Conservation (phyloP, 192 early-diverging fungal genomes). For the Backusella mclennaniae region DNA sequence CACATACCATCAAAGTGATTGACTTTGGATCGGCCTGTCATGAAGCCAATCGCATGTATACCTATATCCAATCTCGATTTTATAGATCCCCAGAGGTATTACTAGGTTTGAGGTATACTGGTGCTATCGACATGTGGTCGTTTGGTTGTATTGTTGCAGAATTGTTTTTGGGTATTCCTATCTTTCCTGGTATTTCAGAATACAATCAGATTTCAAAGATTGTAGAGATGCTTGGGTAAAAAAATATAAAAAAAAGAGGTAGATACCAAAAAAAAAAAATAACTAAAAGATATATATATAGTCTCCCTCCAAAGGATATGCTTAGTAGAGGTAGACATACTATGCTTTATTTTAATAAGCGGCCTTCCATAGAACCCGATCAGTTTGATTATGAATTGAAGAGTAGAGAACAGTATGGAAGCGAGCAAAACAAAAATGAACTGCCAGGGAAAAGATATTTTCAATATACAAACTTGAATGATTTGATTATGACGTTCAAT, state of each 20-base stretch:
- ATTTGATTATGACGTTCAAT: slow-evolving; percentile 9
- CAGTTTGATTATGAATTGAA: slow-evolving; percentile 14
- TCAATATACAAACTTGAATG: slow-evolving; percentile 5
- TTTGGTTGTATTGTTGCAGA: slow-evolving; percentile 98
- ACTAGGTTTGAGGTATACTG: slow-evolving; percentile 87
- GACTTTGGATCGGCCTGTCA: slow-evolving; percentile 98
- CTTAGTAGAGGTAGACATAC: slow-evolving; percentile 87
- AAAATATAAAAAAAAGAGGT: background rate
- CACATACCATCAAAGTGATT: slow-evolving; percentile 95
- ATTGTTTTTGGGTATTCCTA: slow-evolving; percentile 88
- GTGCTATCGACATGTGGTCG: slow-evolving; percentile 99
- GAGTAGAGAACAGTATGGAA: slow-evolving; percentile 12
- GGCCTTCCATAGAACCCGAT: slow-evolving; percentile 39
- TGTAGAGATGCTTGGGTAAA: slow-evolving; percentile 87
- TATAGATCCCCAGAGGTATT: slow-evolving; percentile 96
- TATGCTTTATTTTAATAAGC: slow-evolving; percentile 80
- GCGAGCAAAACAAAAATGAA: slow-evolving; percentile 12
- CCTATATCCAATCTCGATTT: slow-evolving; percentile 98
- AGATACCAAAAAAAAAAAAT: background rate
- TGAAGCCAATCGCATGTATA: slow-evolving; percentile 90
- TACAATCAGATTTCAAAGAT: slow-evolving; percentile 94
- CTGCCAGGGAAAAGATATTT: background rate
- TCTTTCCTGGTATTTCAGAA: slow-evolving; percentile 95
- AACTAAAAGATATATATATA: slow-evolving; percentile 14
- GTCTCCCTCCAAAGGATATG: slow-evolving; percentile 84